Conservation (phyloP, 345 rosid species). For the Combretum micranthum region DNA sequence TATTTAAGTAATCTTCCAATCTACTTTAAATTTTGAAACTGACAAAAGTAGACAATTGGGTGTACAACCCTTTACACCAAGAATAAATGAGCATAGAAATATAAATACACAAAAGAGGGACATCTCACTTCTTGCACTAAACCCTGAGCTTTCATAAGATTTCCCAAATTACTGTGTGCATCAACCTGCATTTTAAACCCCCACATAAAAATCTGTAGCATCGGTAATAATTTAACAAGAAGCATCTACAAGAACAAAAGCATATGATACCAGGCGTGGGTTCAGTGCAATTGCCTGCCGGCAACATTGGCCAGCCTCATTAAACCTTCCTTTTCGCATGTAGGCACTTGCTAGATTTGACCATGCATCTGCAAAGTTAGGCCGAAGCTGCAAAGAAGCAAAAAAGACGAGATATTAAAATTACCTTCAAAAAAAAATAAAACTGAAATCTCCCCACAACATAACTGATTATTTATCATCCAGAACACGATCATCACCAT, state of each 20-base stretch:
- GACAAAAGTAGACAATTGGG: no score
- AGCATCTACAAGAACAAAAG: not conserved
- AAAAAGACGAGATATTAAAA: not conserved
- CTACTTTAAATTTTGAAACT: no score
- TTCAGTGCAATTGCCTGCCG: constrained; percentile 87
- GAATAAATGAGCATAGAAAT: constrained; percentile 17
- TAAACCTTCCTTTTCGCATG: constrained; percentile 92
- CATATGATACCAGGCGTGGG: constrained; percentile 71
- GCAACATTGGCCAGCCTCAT: constrained; percentile 94
- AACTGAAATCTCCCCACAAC: no score
- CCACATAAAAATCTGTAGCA: not conserved
- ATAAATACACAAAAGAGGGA: not conserved
- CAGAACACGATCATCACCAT: not conserved
- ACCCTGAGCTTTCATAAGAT: constrained; percentile 94
- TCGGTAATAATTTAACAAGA: not conserved
- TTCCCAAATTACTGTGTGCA: constrained; percentile 93
- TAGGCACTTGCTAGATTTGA: constrained; percentile 96
- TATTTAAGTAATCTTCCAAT: no score
- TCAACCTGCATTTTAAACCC: constrained; percentile 51
- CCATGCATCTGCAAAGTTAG: constrained; percentile 98
- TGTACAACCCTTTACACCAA: not conserved
- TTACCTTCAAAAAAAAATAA: not conserved
- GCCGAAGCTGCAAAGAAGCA: constrained; percentile 64
- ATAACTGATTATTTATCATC: not conserved
- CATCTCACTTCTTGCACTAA: constrained; percentile 82